Evolutionary conservation across 169 alveolate species (phyloP).

Genomic region (Cryptosporidium bovis): DNA sequence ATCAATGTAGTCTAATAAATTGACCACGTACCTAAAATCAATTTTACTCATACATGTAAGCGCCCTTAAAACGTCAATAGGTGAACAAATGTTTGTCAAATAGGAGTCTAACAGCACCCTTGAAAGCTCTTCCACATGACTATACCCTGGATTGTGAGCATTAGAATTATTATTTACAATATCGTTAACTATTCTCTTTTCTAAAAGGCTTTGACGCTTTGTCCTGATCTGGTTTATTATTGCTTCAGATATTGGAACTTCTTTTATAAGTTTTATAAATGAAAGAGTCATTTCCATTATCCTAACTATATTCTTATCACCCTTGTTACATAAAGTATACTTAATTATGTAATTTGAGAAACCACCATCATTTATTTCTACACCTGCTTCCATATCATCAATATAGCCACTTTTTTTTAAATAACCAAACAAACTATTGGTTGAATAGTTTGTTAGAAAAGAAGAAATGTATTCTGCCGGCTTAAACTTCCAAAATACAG

Average conservation of each 20-base stretch:
- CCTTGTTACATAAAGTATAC: neutral
- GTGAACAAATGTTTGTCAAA: slow-evolving; percentile 43
- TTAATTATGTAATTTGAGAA: slow-evolving; percentile 33
- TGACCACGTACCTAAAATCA: slow-evolving; percentile 25
- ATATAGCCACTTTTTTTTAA: neutral
- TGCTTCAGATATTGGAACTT: slow-evolving; percentile 43
- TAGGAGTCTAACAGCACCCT: neutral
- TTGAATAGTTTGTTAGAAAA: slow-evolving; percentile 46
- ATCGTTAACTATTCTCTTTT: neutral
- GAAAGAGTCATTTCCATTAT: slow-evolving; percentile 35
- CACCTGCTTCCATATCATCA: neutral
- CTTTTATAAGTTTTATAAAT: slow-evolving; percentile 28
- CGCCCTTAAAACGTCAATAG: slow-evolving; percentile 33
- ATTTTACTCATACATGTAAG: slow-evolving; percentile 5
- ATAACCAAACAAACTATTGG: slow-evolving; percentile 4
- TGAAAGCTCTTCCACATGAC: no score
- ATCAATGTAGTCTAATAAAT: slow-evolving; percentile 7
- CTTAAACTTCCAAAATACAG: slow-evolving; percentile 41
- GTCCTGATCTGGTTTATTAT: slow-evolving; percentile 36
- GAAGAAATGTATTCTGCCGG: slow-evolving; percentile 48
- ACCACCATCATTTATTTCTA: slow-evolving; percentile 37
- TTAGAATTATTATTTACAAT: slow-evolving; percentile 7
- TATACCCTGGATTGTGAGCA: neutral
- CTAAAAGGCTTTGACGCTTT: slow-evolving; percentile 28
- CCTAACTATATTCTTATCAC: slow-evolving; percentile 29